Conservation (phyloP, 352 stramenopile genomes). For the Phytopythium mirpurense region DNA sequence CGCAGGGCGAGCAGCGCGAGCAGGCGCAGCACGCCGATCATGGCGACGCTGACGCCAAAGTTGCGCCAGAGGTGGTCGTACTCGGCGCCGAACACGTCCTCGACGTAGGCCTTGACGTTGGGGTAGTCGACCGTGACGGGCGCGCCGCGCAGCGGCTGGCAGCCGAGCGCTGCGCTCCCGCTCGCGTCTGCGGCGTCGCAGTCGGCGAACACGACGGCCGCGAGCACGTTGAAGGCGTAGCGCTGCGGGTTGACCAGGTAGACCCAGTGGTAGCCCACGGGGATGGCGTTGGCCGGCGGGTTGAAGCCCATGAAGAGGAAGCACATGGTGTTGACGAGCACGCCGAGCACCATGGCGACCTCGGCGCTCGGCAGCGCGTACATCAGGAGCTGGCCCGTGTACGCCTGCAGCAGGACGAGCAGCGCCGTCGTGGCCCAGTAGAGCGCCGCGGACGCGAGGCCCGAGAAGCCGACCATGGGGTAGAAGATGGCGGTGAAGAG, state of each 20-base stretch:
- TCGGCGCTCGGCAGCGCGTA: conserved; percentile 37
- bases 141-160: conserved; percentile 18
- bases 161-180: conserved; percentile 16
- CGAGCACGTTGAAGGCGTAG: conserved; percentile 39
- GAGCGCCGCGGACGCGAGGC: conserved; percentile 17
- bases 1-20: conserved; percentile 39
- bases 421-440: conserved; percentile 45
- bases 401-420: conserved; percentile 39
- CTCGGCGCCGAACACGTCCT: conserved; percentile 31
- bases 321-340: conserved; percentile 60
- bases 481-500: conserved; percentile 54
- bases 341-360: conserved; percentile 33
- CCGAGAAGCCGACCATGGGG: conserved; percentile 46
- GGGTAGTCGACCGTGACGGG: conserved; percentile 21
- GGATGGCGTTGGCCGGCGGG: conserved; percentile 44
- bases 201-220: conserved; percentile 34
- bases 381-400: conserved; percentile 38
- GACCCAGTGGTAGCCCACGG: conserved; percentile 46
- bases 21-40: conserved; percentile 35
- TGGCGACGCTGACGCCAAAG: conserved; percentile 30
- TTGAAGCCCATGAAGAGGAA: conserved; percentile 79
- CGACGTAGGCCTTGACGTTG: conserved; percentile 38
- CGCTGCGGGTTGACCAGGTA: conserved; percentile 47
- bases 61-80: conserved; percentile 32
- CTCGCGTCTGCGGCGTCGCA: conserved; percentile 19